Base-by-base conservation (phyloP, 2,329 filamentous ascomycete species). In the Colletotrichum zoysiae region DNA sequence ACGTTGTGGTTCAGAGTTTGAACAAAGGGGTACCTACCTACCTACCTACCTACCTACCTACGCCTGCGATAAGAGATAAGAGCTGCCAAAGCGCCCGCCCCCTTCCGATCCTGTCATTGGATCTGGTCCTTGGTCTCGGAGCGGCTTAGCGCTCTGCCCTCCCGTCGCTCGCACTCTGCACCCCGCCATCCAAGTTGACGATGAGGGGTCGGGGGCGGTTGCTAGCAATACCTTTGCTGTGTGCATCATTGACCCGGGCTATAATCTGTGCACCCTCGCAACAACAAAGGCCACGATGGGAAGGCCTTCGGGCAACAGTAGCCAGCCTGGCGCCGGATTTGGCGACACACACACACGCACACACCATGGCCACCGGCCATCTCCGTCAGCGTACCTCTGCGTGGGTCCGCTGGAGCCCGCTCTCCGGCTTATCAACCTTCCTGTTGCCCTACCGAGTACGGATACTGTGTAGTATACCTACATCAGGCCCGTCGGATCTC, bases 381-480 rank as follows among this genome's bases (percentile, higher is more conserved):
- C 66, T 72, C 70, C 70, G 70, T 56, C 48, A 44, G 65, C 70
- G 48, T 69, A 72, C 65, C 65, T 62, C 60, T 11, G 61, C 53
- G 46, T 70, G 8, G 46, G 44, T 48, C 70, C 70, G 70, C 66
- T 55, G 59, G 59, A 50, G 40, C 69, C 65, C 65, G 65, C 57
- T 33, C 53, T 55, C 7, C 59, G 44, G 68, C 65, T 69, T 48
- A 68, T 62, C 51, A 44, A 48, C 60, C 59, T 42, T 57, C 50
- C 56, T 56, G 20, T 48, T 23, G 5, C 46, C 46, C 12, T 23
- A 6, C 14, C 14, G 11, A 42, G 11, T 18, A n/a, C n/a, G n/a
- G n/a, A n/a, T n/a, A 42, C 8, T 38, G 9, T 35, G 35, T 38
- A 38, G 35, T 38, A 38, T 38, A 55, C n/a, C n/a, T n/a, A n/a